Base-by-base conservation (phyloP, 768 basidiomycete species). In the Kwoniella botswanensis region DNA sequence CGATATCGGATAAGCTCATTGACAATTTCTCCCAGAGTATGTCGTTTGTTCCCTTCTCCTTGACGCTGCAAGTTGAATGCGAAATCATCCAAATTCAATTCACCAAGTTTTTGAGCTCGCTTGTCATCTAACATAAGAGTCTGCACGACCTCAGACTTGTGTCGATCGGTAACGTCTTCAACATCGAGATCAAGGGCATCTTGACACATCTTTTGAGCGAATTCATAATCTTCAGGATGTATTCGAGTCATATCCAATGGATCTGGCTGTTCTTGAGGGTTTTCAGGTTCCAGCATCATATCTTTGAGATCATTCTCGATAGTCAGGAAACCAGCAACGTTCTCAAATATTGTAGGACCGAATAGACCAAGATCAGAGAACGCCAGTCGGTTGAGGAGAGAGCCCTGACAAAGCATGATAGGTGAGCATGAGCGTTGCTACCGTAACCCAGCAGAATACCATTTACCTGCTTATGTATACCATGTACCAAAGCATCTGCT, bases 141-240 rank as follows among this genome's bases (percentile, higher is more conserved):
- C 15, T 88, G 88, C 56, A 99, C 93, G 9, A 93, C 91, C 75
- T 91, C 90, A 1, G 97, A 98, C 29, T 94, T 92, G 81, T 96
- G 92, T 77, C 92, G 90, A 41, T 93, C 93, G 67, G 92, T 92
- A 43, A 94, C 87, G 84, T 99, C 97, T 82, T 98, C 97, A 78
- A 96, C 94, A 74, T 99, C 97, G n/a, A 93, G 87, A 79, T 98
- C 97, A 15, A 98, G 88, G 4, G 96, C 94, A 83, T 98, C 94
- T 21, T 93, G 92, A 46, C 96, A 96, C 94, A 99, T 97, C 86
- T 98, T 98, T 44, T 93, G 90, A 3, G 97, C 96, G 50, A 98
- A 87, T 74, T 98, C 95, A 80, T 98, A 99, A 84, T 99, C 97
- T 82, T 96, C 93, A 6, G 93, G 93, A 79, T 99, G 97, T 64